phyloP scores from a whole-genome alignment of 192 early-diverging fungal species.

The Backusella luteola region DNA sequence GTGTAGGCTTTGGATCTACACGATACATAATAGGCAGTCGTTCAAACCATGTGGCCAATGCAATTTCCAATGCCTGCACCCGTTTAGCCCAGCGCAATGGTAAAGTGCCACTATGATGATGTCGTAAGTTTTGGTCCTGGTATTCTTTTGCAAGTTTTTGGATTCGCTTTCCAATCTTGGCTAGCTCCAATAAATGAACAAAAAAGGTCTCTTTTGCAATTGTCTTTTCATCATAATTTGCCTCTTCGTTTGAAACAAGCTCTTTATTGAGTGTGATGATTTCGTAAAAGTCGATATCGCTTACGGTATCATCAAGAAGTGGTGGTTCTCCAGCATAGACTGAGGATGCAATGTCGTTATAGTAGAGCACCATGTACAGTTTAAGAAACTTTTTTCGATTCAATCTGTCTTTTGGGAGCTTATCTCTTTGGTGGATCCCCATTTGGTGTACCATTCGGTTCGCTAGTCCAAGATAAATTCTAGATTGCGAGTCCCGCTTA shows the following conservation, averaged over 20 bases:
- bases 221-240: constrained; percentile 22
- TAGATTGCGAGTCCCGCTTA: constrained; percentile 31
- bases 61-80: constrained; percentile 25
- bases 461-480: constrained; percentile 32
- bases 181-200: constrained; percentile 26
- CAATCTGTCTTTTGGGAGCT: constrained; percentile 12
- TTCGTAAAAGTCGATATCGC: constrained; percentile 35
- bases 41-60: constrained; percentile 25
- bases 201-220: constrained; percentile 32
- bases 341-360: constrained; percentile 24
- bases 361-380: constrained; percentile 34
- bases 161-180: constrained; percentile 30
- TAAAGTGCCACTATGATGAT: constrained; percentile 3
- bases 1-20: constrained; percentile 9
- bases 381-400: constrained; percentile 23
- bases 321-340: constrained; percentile 30
- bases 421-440: constrained; percentile 24
- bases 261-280: constrained; percentile 14
- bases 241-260: not conserved
- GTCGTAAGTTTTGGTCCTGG: not conserved
- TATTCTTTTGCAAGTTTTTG: constrained; percentile 18
- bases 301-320: constrained; percentile 27
- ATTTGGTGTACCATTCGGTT: constrained; percentile 30
- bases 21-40: constrained; percentile 22
- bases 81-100: constrained; percentile 13